Evolutionary conservation across 768 basidiomycete species (phyloP).

Genomic region (Calvatia gigantea): DNA sequence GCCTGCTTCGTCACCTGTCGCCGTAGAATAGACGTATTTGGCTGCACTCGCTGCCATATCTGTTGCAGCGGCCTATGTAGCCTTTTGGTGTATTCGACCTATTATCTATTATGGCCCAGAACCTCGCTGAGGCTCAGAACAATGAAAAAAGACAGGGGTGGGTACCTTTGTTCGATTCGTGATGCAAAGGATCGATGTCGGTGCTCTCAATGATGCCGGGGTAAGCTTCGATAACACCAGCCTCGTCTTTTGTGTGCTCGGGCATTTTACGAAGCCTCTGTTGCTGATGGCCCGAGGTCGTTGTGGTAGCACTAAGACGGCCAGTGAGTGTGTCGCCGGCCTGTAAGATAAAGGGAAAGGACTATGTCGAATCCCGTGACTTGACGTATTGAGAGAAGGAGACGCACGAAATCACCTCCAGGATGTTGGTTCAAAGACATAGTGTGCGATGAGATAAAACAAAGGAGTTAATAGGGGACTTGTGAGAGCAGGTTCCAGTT

Average conservation of each 20-base stretch:
- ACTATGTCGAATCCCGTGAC: too few relatives aligned
- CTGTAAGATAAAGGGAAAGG: too few relatives aligned
- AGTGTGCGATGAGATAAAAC: constrained; percentile 22
- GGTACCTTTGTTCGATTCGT: constrained; percentile 38
- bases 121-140: too few relatives aligned
- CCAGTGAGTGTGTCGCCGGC: too few relatives aligned
- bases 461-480: too few relatives aligned
- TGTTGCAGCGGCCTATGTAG: too few relatives aligned
- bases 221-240: constrained; percentile 49
- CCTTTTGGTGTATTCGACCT: too few relatives aligned
- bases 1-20: constrained; percentile 29
- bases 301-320: constrained; percentile 15
- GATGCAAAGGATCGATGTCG: constrained; percentile 49
- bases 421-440: constrained; percentile 28
- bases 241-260: constrained; percentile 27
- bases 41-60: constrained; percentile 19
- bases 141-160: not conserved
- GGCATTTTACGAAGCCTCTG: constrained; percentile 18
- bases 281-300: constrained; percentile 29
- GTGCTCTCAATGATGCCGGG: constrained; percentile 56
- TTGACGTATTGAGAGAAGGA: constrained; percentile 27
- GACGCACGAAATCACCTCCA: constrained; percentile 44
- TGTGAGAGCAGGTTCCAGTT: too few relatives aligned
- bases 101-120: too few relatives aligned
- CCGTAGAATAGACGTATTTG: constrained; percentile 34